phyloP scores from a whole-genome alignment of 2,329 filamentous ascomycete species.

The Penicillium nordicum region DNA sequence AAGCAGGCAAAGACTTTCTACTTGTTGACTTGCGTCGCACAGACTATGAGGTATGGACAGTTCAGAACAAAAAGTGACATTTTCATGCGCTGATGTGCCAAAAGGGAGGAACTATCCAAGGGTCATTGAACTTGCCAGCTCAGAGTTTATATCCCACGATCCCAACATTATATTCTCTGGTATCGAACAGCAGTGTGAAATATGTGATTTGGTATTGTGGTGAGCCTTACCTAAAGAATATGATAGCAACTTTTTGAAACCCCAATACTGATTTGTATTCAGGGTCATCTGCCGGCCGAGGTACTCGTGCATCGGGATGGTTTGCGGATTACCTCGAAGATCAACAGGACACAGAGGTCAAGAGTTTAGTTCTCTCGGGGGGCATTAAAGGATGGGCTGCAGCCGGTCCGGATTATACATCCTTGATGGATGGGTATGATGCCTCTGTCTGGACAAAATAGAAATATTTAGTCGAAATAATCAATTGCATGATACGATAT shows the following conservation, averaged over 20 bases:
- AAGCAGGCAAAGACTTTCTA: slow-evolving; percentile 35
- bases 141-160: slow-evolving; percentile 40
- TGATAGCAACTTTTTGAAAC: background rate
- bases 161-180: slow-evolving; percentile 35
- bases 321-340: slow-evolving; percentile 52
- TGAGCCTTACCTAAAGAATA: slow-evolving; percentile 20
- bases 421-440: slow-evolving; percentile 48
- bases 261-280: background rate
- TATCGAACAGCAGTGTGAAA: slow-evolving; percentile 29
- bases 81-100: background rate
- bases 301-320: slow-evolving; percentile 55
- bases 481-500: background rate
- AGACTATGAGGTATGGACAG: slow-evolving; percentile 43
- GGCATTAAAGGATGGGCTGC: slow-evolving; percentile 56
- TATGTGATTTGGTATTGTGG: slow-evolving; percentile 44
- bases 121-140: slow-evolving; percentile 50
- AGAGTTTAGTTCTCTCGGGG: slow-evolving; percentile 50
- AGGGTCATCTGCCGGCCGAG: slow-evolving; percentile 57
- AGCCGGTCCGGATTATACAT: slow-evolving; percentile 48
- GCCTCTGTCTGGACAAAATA: slow-evolving; percentile 17
- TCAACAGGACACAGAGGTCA: slow-evolving; percentile 40
- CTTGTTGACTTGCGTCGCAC: slow-evolving; percentile 48
- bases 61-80: background rate
- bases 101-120: slow-evolving; percentile 58
- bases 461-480: background rate